These are phyloP conservation scores for Papilionanthe hybrid DNA, from an alignment of 116 monocot genomes.

Conservation along the genomic window DNA sequence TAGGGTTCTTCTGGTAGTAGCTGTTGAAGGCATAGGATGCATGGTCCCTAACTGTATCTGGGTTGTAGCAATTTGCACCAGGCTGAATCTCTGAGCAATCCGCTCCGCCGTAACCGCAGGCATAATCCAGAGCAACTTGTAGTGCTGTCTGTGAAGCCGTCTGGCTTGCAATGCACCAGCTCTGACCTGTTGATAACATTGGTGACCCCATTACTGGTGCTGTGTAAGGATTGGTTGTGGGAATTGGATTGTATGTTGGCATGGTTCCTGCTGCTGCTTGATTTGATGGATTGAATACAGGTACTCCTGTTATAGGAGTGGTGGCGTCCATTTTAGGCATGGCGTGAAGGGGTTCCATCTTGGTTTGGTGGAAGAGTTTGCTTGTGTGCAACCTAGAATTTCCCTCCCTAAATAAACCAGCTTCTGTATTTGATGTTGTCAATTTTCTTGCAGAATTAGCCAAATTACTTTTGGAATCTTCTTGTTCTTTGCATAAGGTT, in stretches of 20 bases:
- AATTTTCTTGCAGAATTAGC: not conserved
- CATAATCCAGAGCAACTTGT: constrained; percentile 40
- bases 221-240: constrained; percentile 14
- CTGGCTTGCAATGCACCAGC: constrained; percentile 39
- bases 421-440: not conserved
- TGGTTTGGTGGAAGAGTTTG: not conserved
- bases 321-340: constrained; percentile 31
- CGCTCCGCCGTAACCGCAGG: constrained; percentile 37
- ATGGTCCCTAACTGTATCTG: constrained; percentile 30
- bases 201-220: constrained; percentile 12
- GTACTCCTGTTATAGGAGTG: constrained; percentile 36
- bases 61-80: constrained; percentile 30
- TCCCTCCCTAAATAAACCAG: not conserved
- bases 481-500: not conserved
- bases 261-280: constrained; percentile 10
- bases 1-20: constrained; percentile 46
- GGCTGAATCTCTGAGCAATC: constrained; percentile 33
- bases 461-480: not conserved
- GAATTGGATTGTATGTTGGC: constrained; percentile 15
- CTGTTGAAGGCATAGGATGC: constrained; percentile 41
- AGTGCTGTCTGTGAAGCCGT: constrained; percentile 23
- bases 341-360: not conserved
- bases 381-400: not conserved
- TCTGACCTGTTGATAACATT: constrained; percentile 16
- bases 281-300: constrained; percentile 24